phyloP scores from a whole-genome alignment of 352 stramenopile genomes.

The Stramenopiles sp. region DNA sequence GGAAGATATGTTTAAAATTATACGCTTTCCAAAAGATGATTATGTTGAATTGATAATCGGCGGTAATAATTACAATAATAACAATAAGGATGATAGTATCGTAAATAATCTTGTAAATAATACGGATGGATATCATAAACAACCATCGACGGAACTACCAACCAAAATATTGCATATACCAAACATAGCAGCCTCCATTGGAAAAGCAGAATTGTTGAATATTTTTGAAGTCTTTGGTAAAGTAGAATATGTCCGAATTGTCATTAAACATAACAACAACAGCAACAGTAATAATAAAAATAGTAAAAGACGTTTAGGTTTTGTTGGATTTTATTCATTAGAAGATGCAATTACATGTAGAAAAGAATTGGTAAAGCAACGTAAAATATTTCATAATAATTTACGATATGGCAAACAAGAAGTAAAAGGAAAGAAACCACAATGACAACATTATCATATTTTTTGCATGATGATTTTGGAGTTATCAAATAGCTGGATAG shows the following conservation, averaged over 20 bases:
- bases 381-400: neutral
- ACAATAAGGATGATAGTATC: neutral
- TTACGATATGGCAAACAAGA: neutral
- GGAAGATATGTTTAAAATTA: neutral
- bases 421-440: too few species aligned
- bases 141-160: neutral
- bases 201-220: neutral
- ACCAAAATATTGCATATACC: neutral
- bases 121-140: neutral
- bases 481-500: too few species aligned
- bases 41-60: neutral
- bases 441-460: too few species aligned
- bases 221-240: neutral
- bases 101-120: neutral
- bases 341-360: neutral
- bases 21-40: neutral
- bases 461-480: too few species aligned
- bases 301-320: neutral
- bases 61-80: neutral
- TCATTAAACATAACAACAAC: too few species aligned
- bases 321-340: neutral
- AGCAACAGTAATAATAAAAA: neutral
- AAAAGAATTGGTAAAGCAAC: neutral
- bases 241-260: neutral
- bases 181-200: neutral